Conservation (phyloP, 257 asterid species). For the Solanum dulcamara region DNA sequence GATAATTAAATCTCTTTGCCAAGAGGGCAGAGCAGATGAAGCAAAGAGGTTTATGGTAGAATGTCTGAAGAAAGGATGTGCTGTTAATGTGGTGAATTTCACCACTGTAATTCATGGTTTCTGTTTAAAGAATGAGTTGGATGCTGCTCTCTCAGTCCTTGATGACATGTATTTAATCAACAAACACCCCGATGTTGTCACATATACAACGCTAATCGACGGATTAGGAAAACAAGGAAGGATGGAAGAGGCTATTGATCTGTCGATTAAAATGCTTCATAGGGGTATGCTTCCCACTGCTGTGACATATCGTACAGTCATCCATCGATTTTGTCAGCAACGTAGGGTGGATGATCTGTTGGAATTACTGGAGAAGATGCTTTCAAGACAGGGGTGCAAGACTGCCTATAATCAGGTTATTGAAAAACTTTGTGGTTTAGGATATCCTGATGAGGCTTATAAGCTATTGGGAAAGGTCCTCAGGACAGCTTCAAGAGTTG, state of each 20-base stretch:
- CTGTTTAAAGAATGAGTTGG: constrained; percentile 62
- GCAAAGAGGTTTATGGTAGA: constrained; percentile 70
- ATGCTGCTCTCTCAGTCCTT: constrained; percentile 76
- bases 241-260: constrained; percentile 54
- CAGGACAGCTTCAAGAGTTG: constrained; percentile 57
- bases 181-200: constrained; percentile 83
- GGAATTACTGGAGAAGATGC: constrained; percentile 61
- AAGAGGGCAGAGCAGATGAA: constrained; percentile 31
- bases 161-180: constrained; percentile 87
- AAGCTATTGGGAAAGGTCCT: constrained; percentile 64
- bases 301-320: constrained; percentile 67
- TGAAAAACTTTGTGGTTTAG: constrained; percentile 69
- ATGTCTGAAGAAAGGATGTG: constrained; percentile 73
- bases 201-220: constrained; percentile 55
- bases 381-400: constrained; percentile 39
- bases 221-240: constrained; percentile 61
- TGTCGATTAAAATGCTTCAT: constrained; percentile 69
- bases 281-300: constrained; percentile 75
- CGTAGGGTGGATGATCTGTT: constrained; percentile 48
- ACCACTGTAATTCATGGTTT: constrained; percentile 82
- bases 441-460: constrained; percentile 63
- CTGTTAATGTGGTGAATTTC: constrained; percentile 76
- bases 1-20: constrained; percentile 65
- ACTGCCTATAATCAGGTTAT: constrained; percentile 65
- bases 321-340: constrained; percentile 66